Conservation (phyloP, 2,329 filamentous ascomycete genomes). For the Xenoacremonium recifei region DNA sequence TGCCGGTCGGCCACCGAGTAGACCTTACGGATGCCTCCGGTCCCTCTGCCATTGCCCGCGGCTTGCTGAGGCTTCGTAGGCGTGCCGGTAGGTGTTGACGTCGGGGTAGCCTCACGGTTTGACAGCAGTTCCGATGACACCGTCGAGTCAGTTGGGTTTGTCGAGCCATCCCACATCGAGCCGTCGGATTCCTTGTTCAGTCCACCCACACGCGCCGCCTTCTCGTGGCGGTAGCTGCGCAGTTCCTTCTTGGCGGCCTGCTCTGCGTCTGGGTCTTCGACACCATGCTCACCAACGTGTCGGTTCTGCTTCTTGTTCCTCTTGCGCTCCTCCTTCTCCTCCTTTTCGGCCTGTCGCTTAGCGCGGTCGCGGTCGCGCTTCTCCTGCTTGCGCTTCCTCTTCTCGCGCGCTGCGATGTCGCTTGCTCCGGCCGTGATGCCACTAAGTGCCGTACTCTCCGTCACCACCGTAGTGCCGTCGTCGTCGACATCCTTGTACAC, state of each 20-base stretch:
- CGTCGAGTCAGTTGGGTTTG: constrained; percentile 65
- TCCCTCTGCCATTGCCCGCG: constrained; percentile 19
- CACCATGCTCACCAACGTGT: constrained; percentile 56
- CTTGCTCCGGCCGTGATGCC: constrained; percentile 59
- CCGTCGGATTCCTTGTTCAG: constrained; percentile 81
- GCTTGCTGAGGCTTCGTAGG: constrained; percentile 8
- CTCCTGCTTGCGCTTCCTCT: constrained; percentile 52
- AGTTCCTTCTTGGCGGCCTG: constrained; percentile 66
- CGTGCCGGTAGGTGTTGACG: constrained; percentile 50
- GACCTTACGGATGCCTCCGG: constrained; percentile 58
- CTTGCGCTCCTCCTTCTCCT: constrained; percentile 25
- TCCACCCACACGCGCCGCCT: constrained; percentile 81
- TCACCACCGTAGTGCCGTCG: constrained; percentile 45
- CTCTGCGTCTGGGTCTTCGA: constrained; percentile 64
- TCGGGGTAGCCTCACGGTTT: constrained; percentile 57
- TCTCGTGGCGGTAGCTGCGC: constrained; percentile 81
- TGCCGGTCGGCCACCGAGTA: constrained; percentile 59
- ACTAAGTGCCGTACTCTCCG: constrained; percentile 45
- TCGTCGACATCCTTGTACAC: constrained; percentile 70
- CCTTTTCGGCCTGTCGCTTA: constrained; percentile 17
- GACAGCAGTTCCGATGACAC: constrained; percentile 61
- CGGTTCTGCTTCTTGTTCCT: constrained; percentile 44
- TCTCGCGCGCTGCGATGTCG: constrained; percentile 55
- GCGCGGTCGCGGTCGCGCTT: constrained; percentile 41
- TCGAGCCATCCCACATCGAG: constrained; percentile 73